Evolutionary conservation across 768 basidiomycete genomes (phyloP), one percentile per base, ranked within the genome.

Genomic region (Russula abietina): DNA sequence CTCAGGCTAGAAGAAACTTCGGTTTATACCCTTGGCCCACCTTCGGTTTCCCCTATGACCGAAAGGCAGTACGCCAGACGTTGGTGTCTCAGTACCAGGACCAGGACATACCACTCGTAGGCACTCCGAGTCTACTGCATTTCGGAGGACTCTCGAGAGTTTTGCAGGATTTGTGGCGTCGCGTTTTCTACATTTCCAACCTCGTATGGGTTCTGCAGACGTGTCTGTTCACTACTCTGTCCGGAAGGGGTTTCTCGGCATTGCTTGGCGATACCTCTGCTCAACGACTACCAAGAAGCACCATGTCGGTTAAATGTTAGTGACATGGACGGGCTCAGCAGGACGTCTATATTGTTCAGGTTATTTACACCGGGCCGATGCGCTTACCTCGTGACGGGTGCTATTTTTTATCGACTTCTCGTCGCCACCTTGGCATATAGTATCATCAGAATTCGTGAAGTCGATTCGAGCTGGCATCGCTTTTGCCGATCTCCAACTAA

Each of bases 401-500:
- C n/a, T 53, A 12, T 38, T 54, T 38, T 36, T 16, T 14, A 51
- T 26, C 36, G n/a, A 46, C 43, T 45, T 45, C 43, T 38, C 38
- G 41, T 0, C 19, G 41, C 39, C 17, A 17, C 39, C 5, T 36
- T 36, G 10, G 30, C 33, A 33, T 33, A 33, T 11, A 33, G 33
- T 36, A 14, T 36, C 41, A 41, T 19, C 43, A n/a, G n/a, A n/a
- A 19, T 43, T 24, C 22, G n/a, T 22, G n/a, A 11, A 22, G 22
- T n/a, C n/a, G 45, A 22, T 11, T 46, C 45, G 22, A 46, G 45
- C 7, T 52, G 22, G 24, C 51, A 36, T 33, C 24, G 43, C 8
- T 36, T 43, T 54, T 36, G 10, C 52, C 59, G 43, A 54, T 60
- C 52, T 46, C 52, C 26, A 4, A 28, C 33, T n/a, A 36, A 51